phyloP scores from a whole-genome alignment of 768 basidiomycete species.

The Tulasnella sp. region DNA sequence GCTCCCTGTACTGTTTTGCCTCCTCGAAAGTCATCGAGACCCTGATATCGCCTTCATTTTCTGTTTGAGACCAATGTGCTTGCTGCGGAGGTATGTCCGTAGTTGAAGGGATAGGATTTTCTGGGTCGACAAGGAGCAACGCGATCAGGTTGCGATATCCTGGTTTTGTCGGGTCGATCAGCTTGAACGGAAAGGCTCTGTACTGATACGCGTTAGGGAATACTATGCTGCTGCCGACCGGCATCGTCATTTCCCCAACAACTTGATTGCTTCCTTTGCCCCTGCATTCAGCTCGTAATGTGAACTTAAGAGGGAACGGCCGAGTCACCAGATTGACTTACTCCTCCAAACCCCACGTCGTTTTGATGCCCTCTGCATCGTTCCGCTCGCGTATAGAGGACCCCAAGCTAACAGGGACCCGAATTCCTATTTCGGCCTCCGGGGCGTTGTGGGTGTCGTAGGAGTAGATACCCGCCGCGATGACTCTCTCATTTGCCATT shows the following conservation, averaged over 20 bases:
- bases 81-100: no score
- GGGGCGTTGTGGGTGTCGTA: conserved; percentile 36
- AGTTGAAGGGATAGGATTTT: not conserved
- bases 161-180: conserved; percentile 15
- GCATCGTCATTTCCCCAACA: not conserved
- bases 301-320: no score
- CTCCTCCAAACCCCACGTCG: conserved; percentile 46
- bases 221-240: conserved; percentile 6
- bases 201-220: conserved; percentile 25
- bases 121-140: conserved; percentile 15
- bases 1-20: no score
- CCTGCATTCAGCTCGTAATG: not conserved
- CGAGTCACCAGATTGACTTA: not conserved
- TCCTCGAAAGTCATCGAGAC: no score
- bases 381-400: conserved; percentile 18
- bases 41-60: no score
- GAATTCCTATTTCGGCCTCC: conserved; percentile 35
- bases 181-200: not conserved
- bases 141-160: conserved; percentile 23
- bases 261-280: not conserved
- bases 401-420: conserved; percentile 31
- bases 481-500: conserved; percentile 37
- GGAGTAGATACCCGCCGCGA: conserved; percentile 31
- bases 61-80: no score
- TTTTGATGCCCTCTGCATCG: conserved; percentile 35